Base-by-base conservation (phyloP, 2,329 filamentous ascomycete genomes). In the Diaporthe ilicicola region DNA sequence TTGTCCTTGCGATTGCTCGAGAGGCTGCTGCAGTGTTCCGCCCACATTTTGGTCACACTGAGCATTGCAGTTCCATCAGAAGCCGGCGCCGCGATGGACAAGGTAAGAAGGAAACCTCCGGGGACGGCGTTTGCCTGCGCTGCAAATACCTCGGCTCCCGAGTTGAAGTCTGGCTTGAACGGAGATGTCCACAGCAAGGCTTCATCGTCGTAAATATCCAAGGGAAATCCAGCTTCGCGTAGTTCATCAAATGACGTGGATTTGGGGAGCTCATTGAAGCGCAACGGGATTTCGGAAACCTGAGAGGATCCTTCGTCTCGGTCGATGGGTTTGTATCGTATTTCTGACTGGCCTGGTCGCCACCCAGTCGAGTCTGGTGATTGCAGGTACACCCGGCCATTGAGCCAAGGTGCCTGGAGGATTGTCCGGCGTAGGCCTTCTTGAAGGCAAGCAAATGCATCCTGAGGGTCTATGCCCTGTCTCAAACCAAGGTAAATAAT, bases 191-290 rank as follows among this genome's bases (percentile, higher is more conserved):
- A 48, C 34, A 69, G n/a, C 24, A 75, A 5, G 17, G 73, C 59
- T 2, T 71, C 69, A 22, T 76, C 73, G 12, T 44, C 48, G 37
- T 74, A 74, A 24, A 69, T 59, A 59, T 73, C 37, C 27, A 70
- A 27, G 44, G 74, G 69, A 68, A 77, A 74, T 37, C 74, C 68
- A 8, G 15, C n/a, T 37, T 77, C 74, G 17, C 56, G 64, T 9
- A 76, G 53, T 1, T 71, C 71, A 1, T 56, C 74, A 42, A 70
- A 76, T 24, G 44, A 62, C 10, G 67, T 13, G 8, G 66, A 54
- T 1, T 67, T n/a, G 1, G 68, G 29, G 2, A 73, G 71, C 29
- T 74, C 55, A 4, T 74, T 72, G 53, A 61, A 82, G 89, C 22
- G 80, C 77, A 67, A 83, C 13, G 29, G 50, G 19, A 15, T 32